Evolutionary conservation across 352 stramenopile species (phyloP).

Genomic region (Globisporangium spiculum): DNA sequence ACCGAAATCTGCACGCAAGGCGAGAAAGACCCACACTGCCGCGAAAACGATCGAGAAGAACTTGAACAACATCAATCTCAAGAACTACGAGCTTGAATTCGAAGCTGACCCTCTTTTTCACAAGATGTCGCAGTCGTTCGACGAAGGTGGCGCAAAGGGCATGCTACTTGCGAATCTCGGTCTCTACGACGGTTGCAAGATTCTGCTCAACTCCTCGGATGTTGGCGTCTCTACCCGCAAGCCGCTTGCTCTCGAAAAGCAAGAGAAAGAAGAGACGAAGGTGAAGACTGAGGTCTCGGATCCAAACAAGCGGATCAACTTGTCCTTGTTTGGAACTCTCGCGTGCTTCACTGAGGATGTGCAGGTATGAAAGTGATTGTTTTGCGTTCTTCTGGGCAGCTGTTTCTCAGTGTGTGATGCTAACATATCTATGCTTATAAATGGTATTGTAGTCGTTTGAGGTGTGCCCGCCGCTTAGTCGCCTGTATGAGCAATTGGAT

Average conservation of each 20-base stretch:
- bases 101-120: conserved; percentile 90
- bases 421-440: neutral
- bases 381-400: neutral
- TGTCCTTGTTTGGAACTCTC: conserved; percentile 46
- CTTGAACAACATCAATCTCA: conserved; percentile 85
- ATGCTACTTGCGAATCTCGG: conserved; percentile 92
- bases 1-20: conserved; percentile 36
- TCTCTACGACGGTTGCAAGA: conserved; percentile 86
- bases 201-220: conserved; percentile 78
- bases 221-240: conserved; percentile 64
- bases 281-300: conserved; percentile 20
- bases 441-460: conserved; percentile 27
- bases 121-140: conserved; percentile 92
- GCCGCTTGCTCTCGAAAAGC: conserved; percentile 8
- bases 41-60: conserved; percentile 86
- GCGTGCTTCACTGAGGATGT: conserved; percentile 56
- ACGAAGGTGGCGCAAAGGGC: conserved; percentile 89
- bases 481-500: conserved; percentile 75
- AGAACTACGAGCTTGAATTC: conserved; percentile 85
- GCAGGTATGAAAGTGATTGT: conserved; percentile 26
- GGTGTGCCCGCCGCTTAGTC: conserved; percentile 62
- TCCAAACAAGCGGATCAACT: conserved; percentile 36
- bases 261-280: conserved; percentile 21
- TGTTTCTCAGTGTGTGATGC: neutral
- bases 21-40: conserved; percentile 38